Percentiles rank a stretch among this genome's conserved stretches.
Evolutionary conservation across 108 stramenopile genomes (phyloP).

Genomic region (Cyclotella cryptica): DNA sequence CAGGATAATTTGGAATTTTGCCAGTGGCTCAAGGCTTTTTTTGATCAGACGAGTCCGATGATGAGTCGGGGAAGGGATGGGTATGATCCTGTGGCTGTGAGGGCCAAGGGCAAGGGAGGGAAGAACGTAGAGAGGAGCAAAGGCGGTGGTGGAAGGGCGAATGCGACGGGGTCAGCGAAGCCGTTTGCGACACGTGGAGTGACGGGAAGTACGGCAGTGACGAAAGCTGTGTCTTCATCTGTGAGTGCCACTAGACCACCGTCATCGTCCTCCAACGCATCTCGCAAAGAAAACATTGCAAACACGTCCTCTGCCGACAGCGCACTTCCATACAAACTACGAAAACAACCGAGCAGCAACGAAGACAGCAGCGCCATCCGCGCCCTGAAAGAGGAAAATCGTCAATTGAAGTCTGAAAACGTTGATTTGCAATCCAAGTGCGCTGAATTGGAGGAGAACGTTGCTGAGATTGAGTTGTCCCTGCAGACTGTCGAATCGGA

Average conservation of each 20-base stretch:
- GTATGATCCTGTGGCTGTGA: slow-evolving; percentile 90
- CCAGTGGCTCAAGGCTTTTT: slow-evolving; percentile 98
- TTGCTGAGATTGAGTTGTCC: slow-evolving; percentile 64
- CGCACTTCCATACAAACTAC: neutral
- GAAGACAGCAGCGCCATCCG: slow-evolving; percentile 17
- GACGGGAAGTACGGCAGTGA: neutral
- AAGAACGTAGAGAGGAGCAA: slow-evolving; percentile 39
- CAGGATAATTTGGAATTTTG: slow-evolving; percentile 99
- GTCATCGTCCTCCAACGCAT: neutral
- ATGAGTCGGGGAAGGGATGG: slow-evolving; percentile 64
- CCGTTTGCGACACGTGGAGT: slow-evolving; percentile 4
- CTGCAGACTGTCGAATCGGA: slow-evolving; percentile 81
- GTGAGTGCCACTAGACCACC: slow-evolving; percentile 16
- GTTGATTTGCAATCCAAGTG: slow-evolving; percentile 57
- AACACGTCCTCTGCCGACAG: slow-evolving; percentile 11
- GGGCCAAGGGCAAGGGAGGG: slow-evolving; percentile 92
- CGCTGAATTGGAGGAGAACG: slow-evolving; percentile 53
- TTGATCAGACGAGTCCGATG: slow-evolving; percentile 68
- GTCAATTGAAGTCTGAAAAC: slow-evolving; percentile 31
- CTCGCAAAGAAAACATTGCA: slow-evolving; percentile 24
- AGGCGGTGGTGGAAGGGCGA: slow-evolving; percentile 24
- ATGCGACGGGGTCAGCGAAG: neutral
- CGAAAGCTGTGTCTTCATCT: neutral
- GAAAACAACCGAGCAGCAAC: slow-evolving; percentile 9
- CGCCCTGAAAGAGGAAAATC: slow-evolving; percentile 45